Base-by-base conservation (phyloP, 139 green algal genomes). In the Chlamydomonas eustigma region DNA sequence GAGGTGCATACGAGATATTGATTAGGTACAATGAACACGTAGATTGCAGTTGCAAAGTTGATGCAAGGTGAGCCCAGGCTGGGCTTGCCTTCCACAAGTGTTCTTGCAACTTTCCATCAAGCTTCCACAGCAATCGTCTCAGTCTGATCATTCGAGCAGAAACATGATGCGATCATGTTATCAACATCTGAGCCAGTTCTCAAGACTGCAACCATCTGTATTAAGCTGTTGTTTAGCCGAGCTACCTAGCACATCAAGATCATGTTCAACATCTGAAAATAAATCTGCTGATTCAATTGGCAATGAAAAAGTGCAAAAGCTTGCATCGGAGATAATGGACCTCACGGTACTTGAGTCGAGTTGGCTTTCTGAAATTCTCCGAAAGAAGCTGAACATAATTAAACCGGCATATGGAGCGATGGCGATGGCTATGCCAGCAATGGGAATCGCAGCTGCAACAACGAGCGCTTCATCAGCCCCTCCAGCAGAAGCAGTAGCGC, bases 341-440 rank as follows among this genome's bases (percentile, higher is more conserved):
- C 82, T 97, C 1, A 91, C 91, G 25, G 80, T 97, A 1, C 51
- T 96, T 28, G 91, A 97, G 44, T 85, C 89, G 36, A 85, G 77
- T 74, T 85, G 88, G 74, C 79, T 97, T 2, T 91, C 88, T 0
- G 85, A 92, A 22, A 81, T 95, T 18, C 78, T 97, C 12, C 74
- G 84, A 2, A 86, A 92, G 37, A 79, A 85, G 67, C 87, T 97
- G 0, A 80, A 81, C 73, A 84, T 97, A 2, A 71, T 76, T 34
- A 79, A 87, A 50, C 73, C 78, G 4, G 44, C 78, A 0, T 80
- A 77, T 33, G 77, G 78, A 31, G 79, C 66, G 24, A 78, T 79
- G 69, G 32, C 76, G 36, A 91, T 93, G 84, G 71, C 50, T 39
- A n/a, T 77, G 44, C 79, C 32, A 1, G 78, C 68, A 25, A 71